Base-by-base conservation (phyloP, 2,329 filamentous ascomycete species). In the Aspergillus neotritici region DNA sequence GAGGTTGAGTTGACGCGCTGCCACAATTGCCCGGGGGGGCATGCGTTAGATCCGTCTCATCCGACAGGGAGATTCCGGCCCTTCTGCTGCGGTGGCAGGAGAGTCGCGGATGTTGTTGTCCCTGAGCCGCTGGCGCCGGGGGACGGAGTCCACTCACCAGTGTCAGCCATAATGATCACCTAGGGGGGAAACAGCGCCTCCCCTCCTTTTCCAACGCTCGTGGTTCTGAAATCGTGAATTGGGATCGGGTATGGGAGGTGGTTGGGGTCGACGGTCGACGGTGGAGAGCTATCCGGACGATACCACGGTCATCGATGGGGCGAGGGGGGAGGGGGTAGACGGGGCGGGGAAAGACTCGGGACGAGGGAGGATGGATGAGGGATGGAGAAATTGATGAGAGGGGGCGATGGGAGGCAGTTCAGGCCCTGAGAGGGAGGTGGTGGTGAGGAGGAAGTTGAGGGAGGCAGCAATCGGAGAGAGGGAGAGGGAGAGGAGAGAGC, bases 1-100 rank as follows among this genome's bases (percentile, higher is more conserved):
- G 56, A 94, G 79, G 67, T 84, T 85, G 51, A 83, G 80, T 54
- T 72, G 67, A 45, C 61, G 65, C 65, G 58, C 53, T 56, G 55
- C 52, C 57, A 16, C 34, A 17, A 37, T 25, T 8, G 10, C 39
- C 38, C 38, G 37, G 14, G 39, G 44, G 47, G 28, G 28, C 40
- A 44, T 53, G 51, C 47, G 58, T 62, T 42, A 63, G 55, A 52
- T 56, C 53, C 53, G 46, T 33, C 44, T 40, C 28, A 42, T 49
- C 41, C 21, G 21, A 25, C 9, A 9, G 21, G 21, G 6, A 25
- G 5, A 9, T 25, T 25, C 7, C 21, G 3, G 21, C 21, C 5
- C 21, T 25, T 9, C 21, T 25, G 21, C 6, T 25, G 21, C 3
- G 21, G 21, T 25, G 21, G 6, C 21, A 25, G 21, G 21, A 5